phyloP scores from a whole-genome alignment of 2,329 filamentous ascomycete genomes.

The Drechslerella dactyloides region DNA sequence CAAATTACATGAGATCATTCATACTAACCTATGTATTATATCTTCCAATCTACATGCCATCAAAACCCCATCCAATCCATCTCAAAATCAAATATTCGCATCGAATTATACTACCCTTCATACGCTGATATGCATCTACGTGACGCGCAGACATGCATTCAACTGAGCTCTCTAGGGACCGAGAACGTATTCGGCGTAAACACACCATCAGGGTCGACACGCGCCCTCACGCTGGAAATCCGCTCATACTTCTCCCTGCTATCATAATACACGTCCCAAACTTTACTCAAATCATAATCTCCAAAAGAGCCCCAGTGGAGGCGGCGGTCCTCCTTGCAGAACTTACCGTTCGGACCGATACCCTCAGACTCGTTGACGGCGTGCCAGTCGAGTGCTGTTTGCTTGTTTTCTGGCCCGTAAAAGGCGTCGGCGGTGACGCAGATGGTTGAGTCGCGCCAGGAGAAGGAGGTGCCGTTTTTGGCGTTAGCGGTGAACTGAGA shows the following conservation, averaged over 20 bases:
- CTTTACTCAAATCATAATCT: conserved; percentile 57
- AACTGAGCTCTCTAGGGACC: conserved; percentile 16
- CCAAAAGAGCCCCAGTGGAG: conserved; percentile 60
- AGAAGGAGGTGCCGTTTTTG: conserved; percentile 61
- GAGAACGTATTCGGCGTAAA: conserved; percentile 59
- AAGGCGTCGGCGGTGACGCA: conserved; percentile 61
- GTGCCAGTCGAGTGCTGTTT: conserved; percentile 60
- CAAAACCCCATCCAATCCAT: no score
- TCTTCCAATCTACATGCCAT: no score
- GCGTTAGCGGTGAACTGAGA: conserved; percentile 60
- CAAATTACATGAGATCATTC: no score
- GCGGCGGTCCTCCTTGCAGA: conserved; percentile 58
- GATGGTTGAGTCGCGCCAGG: conserved; percentile 61
- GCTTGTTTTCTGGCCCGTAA: conserved; percentile 57
- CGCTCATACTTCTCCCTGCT: conserved; percentile 57
- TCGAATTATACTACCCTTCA: no score
- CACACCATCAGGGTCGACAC: conserved; percentile 57
- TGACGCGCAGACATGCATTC: neutral
- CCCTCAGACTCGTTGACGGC: conserved; percentile 58
- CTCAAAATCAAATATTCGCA: no score
- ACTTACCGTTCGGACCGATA: conserved; percentile 55
- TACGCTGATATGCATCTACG: no score
- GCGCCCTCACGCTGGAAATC: conserved; percentile 55
- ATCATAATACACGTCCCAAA: conserved; percentile 58
- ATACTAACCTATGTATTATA: no score